Evolutionary conservation across 2,329 filamentous ascomycete species (phyloP), one percentile per base, ranked within the genome.

Genomic region (Clarireedia homoeocarpa): DNA sequence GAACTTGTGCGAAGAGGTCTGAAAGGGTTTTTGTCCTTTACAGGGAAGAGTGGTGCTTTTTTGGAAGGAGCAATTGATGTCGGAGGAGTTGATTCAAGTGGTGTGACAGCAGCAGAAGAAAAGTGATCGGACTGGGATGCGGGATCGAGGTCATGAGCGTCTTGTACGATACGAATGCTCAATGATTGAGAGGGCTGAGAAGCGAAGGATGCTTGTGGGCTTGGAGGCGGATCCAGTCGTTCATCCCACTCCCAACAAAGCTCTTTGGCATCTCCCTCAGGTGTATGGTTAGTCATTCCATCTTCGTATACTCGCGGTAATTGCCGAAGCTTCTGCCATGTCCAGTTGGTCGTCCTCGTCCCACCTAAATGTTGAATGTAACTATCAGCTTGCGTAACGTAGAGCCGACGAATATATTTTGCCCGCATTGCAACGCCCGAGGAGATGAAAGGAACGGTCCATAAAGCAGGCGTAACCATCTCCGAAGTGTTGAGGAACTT

Each of bases 401-500:
- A 92, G 12, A 92, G 77, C 7, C 88, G 79, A 59, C 84, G 83
- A 60, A 75, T 36, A 70, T 24, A 80, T 77, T 48, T 80, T 77
- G 30, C 83, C 78, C 85, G 83, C 88, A 91, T 91, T 65, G 88
- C 80, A 39, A 91, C 81, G 48, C 80, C 83, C 1, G 85, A 84
- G 50, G 77, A 77, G 27, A 92, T 75, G 60, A 91, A 91, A 9
- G 81, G 75, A 2, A 84, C 81, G 51, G 84, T 82, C 88, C 88
- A 92, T 2, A 84, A 71, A 1, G 83, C 79, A 0, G 86, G 82
- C 0, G 85, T 90, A 39, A 87, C 72, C 82, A 91, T 87, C 68
- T 91, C 88, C 1, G 82, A 75, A 1, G 82, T 83, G 5, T 79
- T 80, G 10, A 91, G 75, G 63, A 91, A 91, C 1, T 83, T 81